A percentile compares a stretch with the other conserved stretches of the same genome.
phyloP scores from a whole-genome alignment of 192 early-diverging fungal genomes.

The Backusella tarrabulga region DNA sequence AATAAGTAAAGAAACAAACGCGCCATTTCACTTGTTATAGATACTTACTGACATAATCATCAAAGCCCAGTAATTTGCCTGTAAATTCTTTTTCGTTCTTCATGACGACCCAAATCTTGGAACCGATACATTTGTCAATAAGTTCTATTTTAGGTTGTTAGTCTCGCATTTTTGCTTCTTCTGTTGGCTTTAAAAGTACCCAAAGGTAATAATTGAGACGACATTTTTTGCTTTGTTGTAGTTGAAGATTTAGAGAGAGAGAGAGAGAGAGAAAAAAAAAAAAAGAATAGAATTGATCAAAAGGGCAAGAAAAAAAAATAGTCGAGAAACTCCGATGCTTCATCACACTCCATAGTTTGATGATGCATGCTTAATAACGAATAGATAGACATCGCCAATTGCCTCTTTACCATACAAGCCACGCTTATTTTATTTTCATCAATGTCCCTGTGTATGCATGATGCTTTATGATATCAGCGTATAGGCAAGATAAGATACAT shows the following conservation, averaged over 20 bases:
- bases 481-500: too few relatives aligned
- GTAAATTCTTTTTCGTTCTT: conserved; percentile 97
- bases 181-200: not conserved
- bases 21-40: not conserved
- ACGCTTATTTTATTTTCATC: not conserved
- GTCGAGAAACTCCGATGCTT: not conserved
- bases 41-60: conserved; percentile 88
- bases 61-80: conserved; percentile 95
- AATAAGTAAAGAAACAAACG: not conserved
- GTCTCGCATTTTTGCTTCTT: too few relatives aligned
- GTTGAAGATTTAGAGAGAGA: too few relatives aligned
- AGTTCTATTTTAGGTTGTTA: conserved; percentile 62
- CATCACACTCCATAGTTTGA: too few relatives aligned
- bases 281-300: too few relatives aligned
- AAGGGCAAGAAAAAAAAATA: not conserved
- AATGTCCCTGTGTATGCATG: too few relatives aligned
- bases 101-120: conserved; percentile 97
- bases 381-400: too few relatives aligned
- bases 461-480: too few relatives aligned
- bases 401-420: not conserved
- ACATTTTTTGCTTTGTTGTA: conserved; percentile 1
- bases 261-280: too few relatives aligned
- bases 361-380: too few relatives aligned
- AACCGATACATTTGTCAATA: conserved; percentile 97
- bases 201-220: conserved; percentile 35